Base-by-base conservation (phyloP, 257 asterid genomes). In the Ilex asprella region DNA sequence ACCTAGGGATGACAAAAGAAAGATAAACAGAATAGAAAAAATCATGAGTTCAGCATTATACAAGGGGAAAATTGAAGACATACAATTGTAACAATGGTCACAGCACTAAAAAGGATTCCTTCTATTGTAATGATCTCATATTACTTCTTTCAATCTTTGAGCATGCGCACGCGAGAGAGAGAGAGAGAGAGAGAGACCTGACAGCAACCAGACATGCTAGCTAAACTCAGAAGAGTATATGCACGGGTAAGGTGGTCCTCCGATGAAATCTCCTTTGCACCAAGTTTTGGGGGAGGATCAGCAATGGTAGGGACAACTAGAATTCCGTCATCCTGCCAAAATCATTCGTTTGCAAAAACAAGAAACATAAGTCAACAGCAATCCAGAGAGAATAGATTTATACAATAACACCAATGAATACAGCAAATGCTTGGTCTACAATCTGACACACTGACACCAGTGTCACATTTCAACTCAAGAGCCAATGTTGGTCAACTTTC, bases 191-290 rank as follows among this genome's bases (percentile, higher is more conserved):
- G 0, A 32, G 70, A 65, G 67, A 93, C 99, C 99, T 93, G 97
- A 69, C 99, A 93, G 70, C 97, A 91, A 72, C 99, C 99, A 30
- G 97, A 87, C 83, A 93, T 73, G 80, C 97, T 93, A 71, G 91
- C 97, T 73, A 93, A 59, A 78, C 99, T 85, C 61, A 94, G 81
- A 49, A 87, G 62, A 31, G 80, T 67, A 57, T 78, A 79, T 30
- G 93, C 70, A 43, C 76, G 82, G 70, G 81, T 75, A 60, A 74
- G 73, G 75, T 76, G 78, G 31, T 93, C 95, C 76, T 87, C 91
- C 2, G 87, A 73, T 50, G 56, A 56, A 16, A 67, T 66, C 72
- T 87, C 96, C 78, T 81, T 89, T 59, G 97, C 81, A 29, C 95
- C 94, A 30, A 81, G 80, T 75, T 93, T 93, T 56, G 99, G 83